Evolutionary conservation across 1,284 basidiomycete genomes (phyloP), one percentile per base, ranked within the genome.

Genomic region (Cutaneotrichosporon daszewskae): DNA sequence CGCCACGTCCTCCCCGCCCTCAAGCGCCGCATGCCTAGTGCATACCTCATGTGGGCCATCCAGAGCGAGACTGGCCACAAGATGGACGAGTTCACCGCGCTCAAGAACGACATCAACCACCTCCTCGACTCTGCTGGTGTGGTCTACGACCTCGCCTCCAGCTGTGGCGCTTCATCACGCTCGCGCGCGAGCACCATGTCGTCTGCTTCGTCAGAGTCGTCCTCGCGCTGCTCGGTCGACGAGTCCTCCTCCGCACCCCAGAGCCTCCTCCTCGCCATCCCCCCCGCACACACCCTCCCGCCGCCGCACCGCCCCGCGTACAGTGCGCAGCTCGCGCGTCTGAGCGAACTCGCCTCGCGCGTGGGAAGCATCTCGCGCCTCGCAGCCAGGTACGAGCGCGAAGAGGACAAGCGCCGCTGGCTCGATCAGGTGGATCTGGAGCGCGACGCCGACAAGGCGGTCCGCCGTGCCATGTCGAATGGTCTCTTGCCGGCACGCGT

Each of bases 1-100:
- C 76, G 76, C 17, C 77, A 81, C 60, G 79, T 87, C 22, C 61
- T 86, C 19, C 71, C 78, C 22, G 59, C 62, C 43, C 68, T 79
- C 49, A 68, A 68, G 47, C 53, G 60, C 16, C 40, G 49, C 3
- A 54, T 71, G n/a, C 66, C 68, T 13, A 40, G 53, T 1, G 61
- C 61, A 5, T 72, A 65, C 54, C 59, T 69, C 20, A 54, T 62
- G 16, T 69, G 65, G 65, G 50, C 57, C 0, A 60, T 69, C 40
- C 46, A 56, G 23, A 62, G 60, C 40, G 68, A 72, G 49, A 51
- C 55, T 7, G 27, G 23, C 24, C 40, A 48, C 27, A 59, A 62
- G 43, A 40, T 57, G 32, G 51, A 51, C 31, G 63, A 67, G 37
- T 69, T 63, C 48, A 53, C 57, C 19, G 32, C 32, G 11, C 42